Evolutionary conservation across 164 flowering plant genomes (phyloP), one percentile per base, ranked within the genome.

Genomic region (Magnolia officinalis): DNA sequence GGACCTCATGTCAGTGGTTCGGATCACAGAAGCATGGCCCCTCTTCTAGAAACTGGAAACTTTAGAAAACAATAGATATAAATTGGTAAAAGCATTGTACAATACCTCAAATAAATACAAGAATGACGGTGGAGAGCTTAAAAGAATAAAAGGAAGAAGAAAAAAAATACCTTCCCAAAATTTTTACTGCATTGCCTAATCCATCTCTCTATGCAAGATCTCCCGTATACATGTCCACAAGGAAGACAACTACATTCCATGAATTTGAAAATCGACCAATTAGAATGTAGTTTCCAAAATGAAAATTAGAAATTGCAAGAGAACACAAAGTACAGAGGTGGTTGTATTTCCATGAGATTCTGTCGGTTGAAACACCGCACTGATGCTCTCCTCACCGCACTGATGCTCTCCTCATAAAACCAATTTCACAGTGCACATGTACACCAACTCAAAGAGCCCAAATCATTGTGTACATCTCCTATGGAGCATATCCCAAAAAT

Each of bases 181-280:
- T 52, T 73, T 37, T 29, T 78, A 58, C 71, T 61, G 20, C 79
- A 23, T 70, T 86, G 89, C 72, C 71, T 80, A 74, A 92, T 73
- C 96, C 96, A 91, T 82, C 67, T 90, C 75, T 84, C 84, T 63
- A 94, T 89, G 82, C 98, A 94, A 76, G 97, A 90, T 79, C 88
- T 79, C 4, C 98, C 98, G 84, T 89, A 94, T 50, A 94, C 55
- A 74, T 92, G 98, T 70, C 98, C 98, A 83, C 97, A 94, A 72
- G 93, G 93, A 85, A 94, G 94, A 82, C 94, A 94, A 81, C 95
- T 94, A 84, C 81, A 88, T 37, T 31, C 49, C 51, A 58, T 77
- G 77, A 76, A 67, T 14, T 67, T 68, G 58, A 73, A 31, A 65
- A 59, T n/a, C 9, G 50, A 51, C 49, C 31, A 65, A 75, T 71